A percentile compares a stretch with the other conserved stretches of the same genome.
These are phyloP conservation scores for Fusarium marasasianum DNA, from an alignment of 2,329 filamentous ascomycete species.

Conservation along the genomic window DNA sequence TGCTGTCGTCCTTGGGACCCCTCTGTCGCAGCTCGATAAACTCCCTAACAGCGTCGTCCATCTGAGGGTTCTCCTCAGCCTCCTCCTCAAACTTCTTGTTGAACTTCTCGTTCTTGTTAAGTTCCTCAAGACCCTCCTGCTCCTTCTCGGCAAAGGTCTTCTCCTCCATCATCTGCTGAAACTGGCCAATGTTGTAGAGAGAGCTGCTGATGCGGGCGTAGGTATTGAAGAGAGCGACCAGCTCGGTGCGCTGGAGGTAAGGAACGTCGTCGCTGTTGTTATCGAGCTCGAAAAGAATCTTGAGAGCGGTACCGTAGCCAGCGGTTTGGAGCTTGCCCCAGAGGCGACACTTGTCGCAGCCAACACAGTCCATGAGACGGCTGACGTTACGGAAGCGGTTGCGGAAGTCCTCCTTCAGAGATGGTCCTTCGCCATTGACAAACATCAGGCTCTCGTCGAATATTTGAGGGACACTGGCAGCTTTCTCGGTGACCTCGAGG, in stretches of 20 bases:
- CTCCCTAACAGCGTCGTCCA: slow-evolving; percentile 52
- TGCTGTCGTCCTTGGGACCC: slow-evolving; percentile 40
- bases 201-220: slow-evolving; percentile 87
- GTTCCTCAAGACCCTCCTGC: slow-evolving; percentile 44
- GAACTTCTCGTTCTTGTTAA: slow-evolving; percentile 45
- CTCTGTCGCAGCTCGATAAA: slow-evolving; percentile 48
- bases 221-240: slow-evolving; percentile 95
- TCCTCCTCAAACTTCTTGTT: slow-evolving; percentile 44
- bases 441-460: slow-evolving; percentile 98
- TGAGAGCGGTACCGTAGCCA: slow-evolving; percentile 93
- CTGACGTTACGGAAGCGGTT: slow-evolving; percentile 97
- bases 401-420: slow-evolving; percentile 94
- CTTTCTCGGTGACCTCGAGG: slow-evolving; percentile 75
- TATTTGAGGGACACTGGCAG: slow-evolving; percentile 77
- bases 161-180: slow-evolving; percentile 65
- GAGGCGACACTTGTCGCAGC: slow-evolving; percentile 96
- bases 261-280: slow-evolving; percentile 72
- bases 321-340: slow-evolving; percentile 98
- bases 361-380: slow-evolving; percentile 97
- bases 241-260: slow-evolving; percentile 83
- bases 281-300: slow-evolving; percentile 95
- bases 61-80: slow-evolving; percentile 45
- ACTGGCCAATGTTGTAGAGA: slow-evolving; percentile 77
- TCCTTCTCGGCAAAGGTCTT: slow-evolving; percentile 38
- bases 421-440: slow-evolving; percentile 76